phyloP scores from a whole-genome alignment of 768 basidiomycete genomes.

The Panaeolus papilionaceus region DNA sequence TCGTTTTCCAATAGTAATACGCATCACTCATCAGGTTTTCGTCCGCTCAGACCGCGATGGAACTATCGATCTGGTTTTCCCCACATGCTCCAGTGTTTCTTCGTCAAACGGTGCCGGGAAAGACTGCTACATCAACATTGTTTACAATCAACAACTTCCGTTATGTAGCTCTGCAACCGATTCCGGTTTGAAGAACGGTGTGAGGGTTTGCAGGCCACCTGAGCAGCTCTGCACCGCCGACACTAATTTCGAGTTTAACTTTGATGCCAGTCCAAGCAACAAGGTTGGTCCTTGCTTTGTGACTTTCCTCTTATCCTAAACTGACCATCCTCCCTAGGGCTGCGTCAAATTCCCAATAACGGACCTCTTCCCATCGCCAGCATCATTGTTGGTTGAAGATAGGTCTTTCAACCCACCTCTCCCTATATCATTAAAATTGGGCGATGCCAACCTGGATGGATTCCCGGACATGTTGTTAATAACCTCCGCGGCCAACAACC shows the following conservation, averaged over 20 bases:
- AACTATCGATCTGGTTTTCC: constrained; percentile 93
- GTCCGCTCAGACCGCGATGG: constrained; percentile 82
- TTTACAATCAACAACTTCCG: constrained; percentile 89
- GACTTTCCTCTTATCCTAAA: background rate
- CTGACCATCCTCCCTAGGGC: constrained; percentile 43
- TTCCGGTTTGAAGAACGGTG: constrained; percentile 53
- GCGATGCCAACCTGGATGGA: constrained; percentile 93
- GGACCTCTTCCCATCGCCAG: constrained; percentile 56
- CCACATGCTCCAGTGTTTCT: constrained; percentile 80
- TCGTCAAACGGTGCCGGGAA: constrained; percentile 71
- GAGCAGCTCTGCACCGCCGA: constrained; percentile 86
- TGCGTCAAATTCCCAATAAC: constrained; percentile 72
- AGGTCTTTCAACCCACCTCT: constrained; percentile 67
- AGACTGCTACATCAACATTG: constrained; percentile 87
- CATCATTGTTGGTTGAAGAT: constrained; percentile 75
- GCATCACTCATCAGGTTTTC: constrained; percentile 9
- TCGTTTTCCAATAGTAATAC: constrained; percentile 5
- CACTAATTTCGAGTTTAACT: constrained; percentile 77
- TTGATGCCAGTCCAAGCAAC: constrained; percentile 56
- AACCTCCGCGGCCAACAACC: constrained; percentile 48
- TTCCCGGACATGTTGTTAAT: constrained; percentile 87
- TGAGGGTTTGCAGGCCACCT: constrained; percentile 72
- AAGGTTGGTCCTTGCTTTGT: constrained; percentile 42
- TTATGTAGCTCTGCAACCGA: constrained; percentile 71
- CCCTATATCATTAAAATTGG: constrained; percentile 81